These are phyloP conservation scores for Iberis pinnata DNA, from an alignment of 345 rosid genomes.

Conservation along the genomic window DNA sequence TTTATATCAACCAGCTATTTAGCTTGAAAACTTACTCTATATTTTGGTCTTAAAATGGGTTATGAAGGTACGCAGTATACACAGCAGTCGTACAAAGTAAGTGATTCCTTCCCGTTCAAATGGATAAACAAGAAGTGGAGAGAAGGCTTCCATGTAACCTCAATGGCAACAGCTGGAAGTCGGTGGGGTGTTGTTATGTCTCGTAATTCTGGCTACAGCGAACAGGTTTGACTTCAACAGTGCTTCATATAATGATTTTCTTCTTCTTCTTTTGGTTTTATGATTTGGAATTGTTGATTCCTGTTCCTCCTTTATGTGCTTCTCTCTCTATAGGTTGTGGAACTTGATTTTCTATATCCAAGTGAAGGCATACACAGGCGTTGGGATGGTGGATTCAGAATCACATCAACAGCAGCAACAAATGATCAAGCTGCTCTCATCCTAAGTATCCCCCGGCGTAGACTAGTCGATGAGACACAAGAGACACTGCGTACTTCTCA, in stretches of 20 bases:
- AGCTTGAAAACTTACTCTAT: neutral
- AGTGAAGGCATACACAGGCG: conserved; percentile 96
- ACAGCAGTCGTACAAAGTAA: conserved; percentile 94
- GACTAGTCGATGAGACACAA: conserved; percentile 81
- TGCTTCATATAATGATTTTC: neutral
- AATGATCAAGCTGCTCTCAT: conserved; percentile 87
- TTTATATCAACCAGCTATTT: neutral
- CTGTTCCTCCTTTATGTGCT: neutral
- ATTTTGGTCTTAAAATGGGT: conserved; percentile 6
- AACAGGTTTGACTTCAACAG: conserved; percentile 49
- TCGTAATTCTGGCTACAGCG: conserved; percentile 89
- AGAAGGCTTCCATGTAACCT: conserved; percentile 91
- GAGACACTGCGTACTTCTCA: conserved; percentile 91
- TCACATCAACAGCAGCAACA: conserved; percentile 93
- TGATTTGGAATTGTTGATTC: neutral
- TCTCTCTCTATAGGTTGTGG: conserved; percentile 60
- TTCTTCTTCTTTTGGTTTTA: no score
- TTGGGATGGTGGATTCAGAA: conserved; percentile 90
- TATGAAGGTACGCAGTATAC: conserved; percentile 71
- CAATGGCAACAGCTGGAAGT: conserved; percentile 96
- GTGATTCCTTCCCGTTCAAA: conserved; percentile 91
- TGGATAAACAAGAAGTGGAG: conserved; percentile 99
- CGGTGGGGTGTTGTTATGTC: conserved; percentile 99
- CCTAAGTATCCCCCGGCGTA: conserved; percentile 75
- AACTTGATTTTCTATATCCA: conserved; percentile 95